Evolutionary conservation across 2,329 filamentous ascomycete species (phyloP).

Genomic region (Alternaria gaisen): DNA sequence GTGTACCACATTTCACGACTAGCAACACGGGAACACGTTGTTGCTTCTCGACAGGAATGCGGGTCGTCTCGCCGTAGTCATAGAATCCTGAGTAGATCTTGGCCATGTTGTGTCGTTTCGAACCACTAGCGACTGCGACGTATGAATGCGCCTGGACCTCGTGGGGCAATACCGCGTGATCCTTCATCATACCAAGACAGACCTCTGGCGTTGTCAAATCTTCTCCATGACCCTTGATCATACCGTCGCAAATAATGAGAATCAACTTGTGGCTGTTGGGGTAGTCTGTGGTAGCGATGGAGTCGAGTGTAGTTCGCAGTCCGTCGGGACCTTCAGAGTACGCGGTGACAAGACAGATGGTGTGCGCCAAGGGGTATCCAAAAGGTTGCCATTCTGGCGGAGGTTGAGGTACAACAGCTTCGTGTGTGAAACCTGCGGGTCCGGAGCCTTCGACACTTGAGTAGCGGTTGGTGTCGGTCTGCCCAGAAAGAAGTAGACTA

Average conservation of each 20-base stretch:
- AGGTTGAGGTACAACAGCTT: conserved; percentile 93
- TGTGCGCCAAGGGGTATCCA: conserved; percentile 91
- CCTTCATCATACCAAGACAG: conserved; percentile 91
- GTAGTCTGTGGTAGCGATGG: conserved; percentile 96
- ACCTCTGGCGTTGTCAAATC: conserved; percentile 87
- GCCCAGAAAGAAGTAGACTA: conserved; percentile 55
- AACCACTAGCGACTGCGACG: conserved; percentile 92
- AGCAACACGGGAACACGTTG: conserved; percentile 98
- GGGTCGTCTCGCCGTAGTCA: conserved; percentile 85
- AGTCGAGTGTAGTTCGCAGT: conserved; percentile 92
- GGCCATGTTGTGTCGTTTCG: conserved; percentile 99
- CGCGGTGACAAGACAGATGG: conserved; percentile 92
- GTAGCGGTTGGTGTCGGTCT: conserved; percentile 57
- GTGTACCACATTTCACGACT: conserved; percentile 94
- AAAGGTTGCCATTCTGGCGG: conserved; percentile 98
- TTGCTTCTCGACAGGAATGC: conserved; percentile 84
- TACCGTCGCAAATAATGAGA: conserved; percentile 93
- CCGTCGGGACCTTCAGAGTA: conserved; percentile 97
- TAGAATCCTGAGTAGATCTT: conserved; percentile 99
- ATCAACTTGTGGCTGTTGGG: conserved; percentile 99
- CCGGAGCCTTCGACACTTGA: conserved; percentile 74
- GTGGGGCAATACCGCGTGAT: conserved; percentile 79
- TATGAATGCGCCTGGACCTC: conserved; percentile 93
- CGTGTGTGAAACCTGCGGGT: conserved; percentile 94
- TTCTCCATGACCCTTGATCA: conserved; percentile 97